Evolutionary conservation across 1,284 basidiomycete genomes (phyloP), one percentile per base, ranked within the genome.

Genomic region (Moesziomyces aphidis): DNA sequence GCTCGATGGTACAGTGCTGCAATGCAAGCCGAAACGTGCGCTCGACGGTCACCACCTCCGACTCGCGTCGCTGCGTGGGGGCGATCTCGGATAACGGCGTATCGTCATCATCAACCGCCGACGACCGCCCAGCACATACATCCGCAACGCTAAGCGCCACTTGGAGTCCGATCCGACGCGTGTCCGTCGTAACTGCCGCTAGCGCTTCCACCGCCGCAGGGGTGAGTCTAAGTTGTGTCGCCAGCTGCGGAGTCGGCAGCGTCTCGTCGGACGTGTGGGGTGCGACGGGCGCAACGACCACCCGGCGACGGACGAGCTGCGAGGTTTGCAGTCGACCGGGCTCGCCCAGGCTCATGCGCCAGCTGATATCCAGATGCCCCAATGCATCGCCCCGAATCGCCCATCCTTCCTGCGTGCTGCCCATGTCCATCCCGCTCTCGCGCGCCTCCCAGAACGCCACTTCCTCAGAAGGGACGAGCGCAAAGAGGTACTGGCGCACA

Each of bases 401-500:
- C 36, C 51, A 23, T 1, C 65, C 61, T 21, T 72, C 57, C 15
- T 46, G 51, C 7, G 47, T 45, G 1, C 9, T 48, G 7, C 67
- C 64, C n/a, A 67, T 24, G 43, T 67, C 63, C 4, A 64, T 45
- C 5, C 49, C 55, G 2, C 15, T 23, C 13, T 34, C 44, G 34
- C 21, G 7, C 46, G 24, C 50, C 22, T 61, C 50, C 7, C 45
- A 47, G n/a, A 55, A 23, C 24, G 54, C 23, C 13, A 2, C 6
- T 10, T 26, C 21, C 1, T 5, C 44, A 5, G 10, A n/a, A 1
- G 66, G 70, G 5, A 22, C 50, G 0, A 83, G 53, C 1, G 69
- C 52, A 49, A 79, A 85, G 13, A 85, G 58, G 49, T 79, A 83
- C 70, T 85, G 83, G 5, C 80, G 48, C 1, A 83, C 67, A 23